Conservation (phyloP, 129 eudicot species). For the Mikania micrantha region DNA sequence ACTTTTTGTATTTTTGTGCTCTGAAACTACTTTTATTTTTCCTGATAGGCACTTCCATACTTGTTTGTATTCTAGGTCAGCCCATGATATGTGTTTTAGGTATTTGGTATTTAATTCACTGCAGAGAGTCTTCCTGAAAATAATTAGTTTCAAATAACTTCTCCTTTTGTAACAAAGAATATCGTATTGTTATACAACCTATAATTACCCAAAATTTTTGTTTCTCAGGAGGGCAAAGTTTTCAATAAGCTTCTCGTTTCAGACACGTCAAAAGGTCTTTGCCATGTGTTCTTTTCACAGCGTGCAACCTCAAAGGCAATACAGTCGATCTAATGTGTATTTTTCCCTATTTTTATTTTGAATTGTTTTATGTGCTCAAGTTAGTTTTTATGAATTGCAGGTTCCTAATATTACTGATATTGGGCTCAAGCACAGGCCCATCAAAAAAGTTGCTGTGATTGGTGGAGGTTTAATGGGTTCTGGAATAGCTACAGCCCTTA, state of each 20-base stretch:
- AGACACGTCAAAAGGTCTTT: conserved; percentile 78
- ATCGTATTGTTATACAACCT: neutral
- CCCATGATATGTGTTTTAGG: neutral
- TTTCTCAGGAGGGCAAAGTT: conserved; percentile 58
- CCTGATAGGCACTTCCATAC: neutral
- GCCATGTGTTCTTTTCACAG: conserved; percentile 84
- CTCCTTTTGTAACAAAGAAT: neutral
- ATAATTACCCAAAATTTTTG: neutral
- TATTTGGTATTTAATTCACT: neutral
- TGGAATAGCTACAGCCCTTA: conserved; percentile 82
- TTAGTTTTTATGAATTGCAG: conserved; percentile 30
- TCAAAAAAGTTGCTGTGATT: conserved; percentile 83
- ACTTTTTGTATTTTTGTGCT: neutral
- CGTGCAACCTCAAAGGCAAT: conserved; percentile 89
- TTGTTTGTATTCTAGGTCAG: neutral
- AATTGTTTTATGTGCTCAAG: neutral
- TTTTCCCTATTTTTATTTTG: neutral
- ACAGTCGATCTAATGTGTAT: neutral
- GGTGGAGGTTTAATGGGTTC: conserved; percentile 99
- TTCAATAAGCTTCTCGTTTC: conserved; percentile 63
- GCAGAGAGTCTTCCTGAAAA: neutral
- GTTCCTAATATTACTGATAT: conserved; percentile 80
- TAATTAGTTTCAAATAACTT: neutral
- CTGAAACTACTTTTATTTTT: neutral
- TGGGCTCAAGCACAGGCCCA: conserved; percentile 79